These are phyloP conservation scores for Thalassiosira hispida DNA, from an alignment of 352 stramenopile species.

Conservation along the genomic window DNA sequence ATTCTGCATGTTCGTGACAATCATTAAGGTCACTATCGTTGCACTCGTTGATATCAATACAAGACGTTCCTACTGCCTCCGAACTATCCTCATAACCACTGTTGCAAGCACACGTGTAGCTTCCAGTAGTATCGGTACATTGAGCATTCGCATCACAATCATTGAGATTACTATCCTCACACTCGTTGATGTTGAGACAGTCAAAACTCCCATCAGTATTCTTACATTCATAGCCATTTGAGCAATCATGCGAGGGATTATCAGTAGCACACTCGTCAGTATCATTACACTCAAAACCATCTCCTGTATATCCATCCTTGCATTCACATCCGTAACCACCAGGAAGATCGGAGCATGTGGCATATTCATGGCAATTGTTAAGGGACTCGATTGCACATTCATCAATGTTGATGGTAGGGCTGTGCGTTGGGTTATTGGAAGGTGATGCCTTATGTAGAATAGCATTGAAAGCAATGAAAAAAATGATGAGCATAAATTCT, in stretches of 20 bases:
- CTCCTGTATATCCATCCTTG: slow-evolving; percentile 7
- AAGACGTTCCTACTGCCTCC: no score
- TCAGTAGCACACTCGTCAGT: slow-evolving; percentile 11
- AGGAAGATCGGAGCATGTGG: background rate
- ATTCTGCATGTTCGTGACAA: slow-evolving; percentile 3
- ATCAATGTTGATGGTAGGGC: background rate
- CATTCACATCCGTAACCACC: slow-evolving; percentile 4
- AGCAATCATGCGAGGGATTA: background rate
- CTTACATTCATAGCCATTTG: background rate
- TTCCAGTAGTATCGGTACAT: slow-evolving; percentile 12
- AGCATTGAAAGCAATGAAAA: no score
- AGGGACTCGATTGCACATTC: no score
- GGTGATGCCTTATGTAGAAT: background rate
- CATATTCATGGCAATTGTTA: slow-evolving; percentile 3
- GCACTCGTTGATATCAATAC: no score
- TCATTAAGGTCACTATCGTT: background rate
- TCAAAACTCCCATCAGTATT: slow-evolving; percentile 1
- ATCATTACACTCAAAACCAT: slow-evolving; percentile 1
- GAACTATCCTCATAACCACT: no score
- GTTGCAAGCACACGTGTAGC: slow-evolving; percentile 5
- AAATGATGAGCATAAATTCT: no score
- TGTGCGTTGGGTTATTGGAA: background rate
- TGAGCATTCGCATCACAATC: slow-evolving; percentile 7
- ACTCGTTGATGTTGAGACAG: slow-evolving; percentile 12
- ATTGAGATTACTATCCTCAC: background rate